A percentile compares a stretch with the other conserved stretches of the same genome.
Conservation (phyloP, 495 filamentous ascomycete genomes). For the Penicillium goetzii region DNA sequence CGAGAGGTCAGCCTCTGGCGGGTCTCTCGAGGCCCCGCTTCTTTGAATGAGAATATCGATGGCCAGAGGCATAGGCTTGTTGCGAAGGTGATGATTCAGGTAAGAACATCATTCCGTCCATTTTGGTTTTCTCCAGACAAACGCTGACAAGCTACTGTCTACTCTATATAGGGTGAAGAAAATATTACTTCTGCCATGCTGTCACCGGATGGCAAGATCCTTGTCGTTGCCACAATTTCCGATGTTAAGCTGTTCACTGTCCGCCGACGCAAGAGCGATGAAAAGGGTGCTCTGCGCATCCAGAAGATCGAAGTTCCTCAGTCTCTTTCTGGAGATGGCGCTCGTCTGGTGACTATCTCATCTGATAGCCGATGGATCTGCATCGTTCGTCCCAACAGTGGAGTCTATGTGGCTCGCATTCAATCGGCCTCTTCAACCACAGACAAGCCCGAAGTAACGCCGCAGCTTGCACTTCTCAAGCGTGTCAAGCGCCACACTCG, state of each 20-base stretch:
- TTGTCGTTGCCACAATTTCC: constrained; percentile 75
- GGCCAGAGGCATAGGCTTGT: constrained; percentile 61
- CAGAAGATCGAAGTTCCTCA: constrained; percentile 66
- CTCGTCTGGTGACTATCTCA: constrained; percentile 61
- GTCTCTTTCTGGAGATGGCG: constrained; percentile 58
- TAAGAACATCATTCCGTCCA: constrained; percentile 21
- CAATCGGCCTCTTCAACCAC: constrained; percentile 37
- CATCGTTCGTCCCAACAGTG: constrained; percentile 54
- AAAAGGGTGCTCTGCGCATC: constrained; percentile 62
- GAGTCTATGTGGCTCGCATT: constrained; percentile 52
- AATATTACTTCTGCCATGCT: constrained; percentile 82
- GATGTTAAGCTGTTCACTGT: constrained; percentile 77
- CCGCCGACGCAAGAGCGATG: constrained; percentile 47
- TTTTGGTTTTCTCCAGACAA: neutral
- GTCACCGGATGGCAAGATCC: constrained; percentile 69
- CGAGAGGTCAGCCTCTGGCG: constrained; percentile 85
- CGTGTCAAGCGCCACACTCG: constrained; percentile 60
- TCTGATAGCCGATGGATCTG: constrained; percentile 61
- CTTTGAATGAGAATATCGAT: constrained; percentile 48
- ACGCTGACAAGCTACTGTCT: constrained; percentile 18
- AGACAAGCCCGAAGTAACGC: constrained; percentile 48
- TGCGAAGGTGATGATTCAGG: constrained; percentile 69
- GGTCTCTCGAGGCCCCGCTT: constrained; percentile 47
- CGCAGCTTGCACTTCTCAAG: constrained; percentile 56
- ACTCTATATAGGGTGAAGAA: constrained; percentile 67